These are phyloP conservation scores for Schizophyllum amplum DNA, from an alignment of 1,284 basidiomycete genomes.

Conservation along the genomic window DNA sequence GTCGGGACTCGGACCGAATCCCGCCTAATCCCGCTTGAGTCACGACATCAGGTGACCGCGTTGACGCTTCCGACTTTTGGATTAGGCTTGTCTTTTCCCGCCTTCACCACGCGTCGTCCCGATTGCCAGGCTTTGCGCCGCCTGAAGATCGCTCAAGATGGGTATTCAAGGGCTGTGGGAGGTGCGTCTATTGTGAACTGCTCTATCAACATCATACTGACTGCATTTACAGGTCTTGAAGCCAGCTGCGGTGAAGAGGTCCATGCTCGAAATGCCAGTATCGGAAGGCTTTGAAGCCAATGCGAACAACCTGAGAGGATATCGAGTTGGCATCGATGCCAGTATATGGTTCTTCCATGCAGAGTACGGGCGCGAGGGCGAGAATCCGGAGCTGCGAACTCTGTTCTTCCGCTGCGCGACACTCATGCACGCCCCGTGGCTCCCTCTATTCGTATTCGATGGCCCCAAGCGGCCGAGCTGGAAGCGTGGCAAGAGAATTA, in stretches of 20 bases:
- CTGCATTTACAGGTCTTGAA: slow-evolving; percentile 43
- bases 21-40: no score
- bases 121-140: not conserved
- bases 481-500: slow-evolving; percentile 75
- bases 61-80: no score
- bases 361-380: slow-evolving; percentile 63
- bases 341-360: slow-evolving; percentile 82
- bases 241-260: slow-evolving; percentile 53
- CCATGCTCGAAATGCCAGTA: slow-evolving; percentile 62
- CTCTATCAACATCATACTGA: not conserved
- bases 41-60: no score
- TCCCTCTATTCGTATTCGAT: slow-evolving; percentile 93
- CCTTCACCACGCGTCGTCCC: not conserved
- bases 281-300: slow-evolving; percentile 65
- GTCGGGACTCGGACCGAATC: no score
- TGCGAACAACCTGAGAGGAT: slow-evolving; percentile 47
- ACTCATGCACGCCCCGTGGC: slow-evolving; percentile 70
- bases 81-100: no score
- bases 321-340: slow-evolving; percentile 70
- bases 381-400: slow-evolving; percentile 70
- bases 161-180: slow-evolving; percentile 43
- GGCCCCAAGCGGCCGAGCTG: slow-evolving; percentile 76
- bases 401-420: slow-evolving; percentile 70
- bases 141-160: slow-evolving; percentile 20
- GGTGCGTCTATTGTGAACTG: slow-evolving; percentile 14